phyloP scores from a whole-genome alignment of 1,139 yeast species.

The Kurtzmaniella quercitrusa region DNA sequence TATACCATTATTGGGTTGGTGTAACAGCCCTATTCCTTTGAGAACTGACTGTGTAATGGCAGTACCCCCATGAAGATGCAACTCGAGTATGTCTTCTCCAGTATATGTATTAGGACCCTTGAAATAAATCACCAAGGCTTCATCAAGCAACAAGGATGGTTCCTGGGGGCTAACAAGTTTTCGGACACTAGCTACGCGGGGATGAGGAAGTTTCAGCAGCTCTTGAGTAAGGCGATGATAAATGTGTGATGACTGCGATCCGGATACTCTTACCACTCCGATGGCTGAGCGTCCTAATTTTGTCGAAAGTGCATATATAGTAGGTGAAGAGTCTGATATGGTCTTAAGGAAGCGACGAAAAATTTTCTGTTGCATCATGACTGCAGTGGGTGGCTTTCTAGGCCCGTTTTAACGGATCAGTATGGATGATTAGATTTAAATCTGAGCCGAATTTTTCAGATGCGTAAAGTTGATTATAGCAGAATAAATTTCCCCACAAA shows the following conservation, averaged over 20 bases:
- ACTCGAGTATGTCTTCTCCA: conserved; percentile 85
- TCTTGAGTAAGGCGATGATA: conserved; percentile 43
- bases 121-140: conserved; percentile 69
- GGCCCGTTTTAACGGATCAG: not conserved
- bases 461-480: too few species aligned
- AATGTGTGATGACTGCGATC: conserved; percentile 53
- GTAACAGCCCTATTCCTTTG: conserved; percentile 53
- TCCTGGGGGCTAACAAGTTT: conserved; percentile 41
- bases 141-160: conserved; percentile 54
- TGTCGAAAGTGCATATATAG: conserved; percentile 89
- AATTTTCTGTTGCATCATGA: not conserved
- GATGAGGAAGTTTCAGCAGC: conserved; percentile 30
- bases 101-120: conserved; percentile 80
- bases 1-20: conserved; percentile 33
- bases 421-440: not conserved
- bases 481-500: too few species aligned
- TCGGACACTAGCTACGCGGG: conserved; percentile 55
- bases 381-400: not conserved
- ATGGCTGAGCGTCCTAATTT: conserved; percentile 80
- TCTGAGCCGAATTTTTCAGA: not conserved
- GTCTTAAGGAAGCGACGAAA: not conserved
- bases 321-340: conserved; percentile 34
- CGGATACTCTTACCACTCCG: conserved; percentile 81
- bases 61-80: conserved; percentile 90
- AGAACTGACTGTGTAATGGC: conserved; percentile 76